Conservation (phyloP, 179 eudicot genomes). For the Silene vulgaris region DNA sequence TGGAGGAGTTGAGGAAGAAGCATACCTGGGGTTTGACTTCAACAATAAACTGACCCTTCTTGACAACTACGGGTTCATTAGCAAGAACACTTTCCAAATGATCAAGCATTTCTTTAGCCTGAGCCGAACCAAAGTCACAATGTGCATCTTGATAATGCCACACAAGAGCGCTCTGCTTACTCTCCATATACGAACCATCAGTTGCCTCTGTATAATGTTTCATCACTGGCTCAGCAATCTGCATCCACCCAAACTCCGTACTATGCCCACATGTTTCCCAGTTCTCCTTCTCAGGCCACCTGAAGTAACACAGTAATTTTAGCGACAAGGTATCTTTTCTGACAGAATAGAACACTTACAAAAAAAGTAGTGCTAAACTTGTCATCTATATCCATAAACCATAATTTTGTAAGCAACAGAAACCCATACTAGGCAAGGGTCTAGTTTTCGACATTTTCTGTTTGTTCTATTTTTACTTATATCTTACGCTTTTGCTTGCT, state of each 20-base stretch:
- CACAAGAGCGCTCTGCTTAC: conserved; percentile 80
- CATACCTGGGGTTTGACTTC: conserved; percentile 94
- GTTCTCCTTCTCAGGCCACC: conserved; percentile 59
- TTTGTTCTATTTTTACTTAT: no score
- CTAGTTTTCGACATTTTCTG: no score
- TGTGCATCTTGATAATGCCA: conserved; percentile 88
- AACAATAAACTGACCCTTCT: conserved; percentile 77
- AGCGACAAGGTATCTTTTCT: neutral
- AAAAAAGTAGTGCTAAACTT: no score
- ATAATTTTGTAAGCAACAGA: no score
- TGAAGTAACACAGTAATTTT: conserved; percentile 20
- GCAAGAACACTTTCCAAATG: conserved; percentile 85
- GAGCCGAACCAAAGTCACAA: conserved; percentile 72
- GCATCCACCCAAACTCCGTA: conserved; percentile 69
- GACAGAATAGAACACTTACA: neutral
- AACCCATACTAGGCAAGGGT: no score
- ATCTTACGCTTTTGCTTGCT: no score
- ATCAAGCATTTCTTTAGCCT: conserved; percentile 93
- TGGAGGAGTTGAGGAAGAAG: neutral
- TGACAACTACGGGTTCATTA: conserved; percentile 83
- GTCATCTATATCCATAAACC: no score
- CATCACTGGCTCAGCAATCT: conserved; percentile 80
- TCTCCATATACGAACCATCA: conserved; percentile 72
- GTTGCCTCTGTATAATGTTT: conserved; percentile 69
- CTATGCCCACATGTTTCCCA: conserved; percentile 62